Base-by-base conservation (phyloP, 2,329 filamentous ascomycete genomes). In the Whalleya microplaca region DNA sequence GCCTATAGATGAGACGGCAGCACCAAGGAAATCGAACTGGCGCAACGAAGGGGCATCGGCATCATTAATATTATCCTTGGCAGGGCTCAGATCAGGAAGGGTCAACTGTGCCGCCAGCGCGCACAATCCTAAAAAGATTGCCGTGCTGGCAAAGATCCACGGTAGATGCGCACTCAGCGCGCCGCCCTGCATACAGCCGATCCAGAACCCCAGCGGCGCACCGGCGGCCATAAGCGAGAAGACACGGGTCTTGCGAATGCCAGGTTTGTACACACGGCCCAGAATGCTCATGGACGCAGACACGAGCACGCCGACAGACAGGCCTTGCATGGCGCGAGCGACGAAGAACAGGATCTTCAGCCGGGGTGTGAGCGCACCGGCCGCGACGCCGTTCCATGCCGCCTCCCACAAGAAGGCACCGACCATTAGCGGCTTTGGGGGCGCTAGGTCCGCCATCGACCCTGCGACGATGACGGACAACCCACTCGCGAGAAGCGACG, bases 81-180 rank as follows among this genome's bases (percentile, higher is more conserved):
- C 64, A 2, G 72, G 72, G 2, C 65, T 68, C 10, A 78, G 62
- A 16, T 71, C 55, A 1, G 76, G 76, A 18, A 79, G 75, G 1
- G 73, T 71, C 40, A 73, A 66, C 49, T 69, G 74, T 0, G 76
- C 75, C 0, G 73, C 75, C 0, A 72, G 42, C 2, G 68, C 66
- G 52, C 73, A 73, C 0, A 77, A 53, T 0, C 61, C 72, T 14
- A 74, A 55, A 44, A 78, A 70, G 7, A 78, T 71, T 1, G 76
- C 72, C 18, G 75, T 78, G 41, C 70, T 71, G 18, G 75, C 76
- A 53, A 78, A 78, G 42, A 79, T 74, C 76, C 76, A 78, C 0
- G 67, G 63, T 2, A 78, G 70, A 49, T 73, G 70, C 0, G 64
- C 56, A n/a, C 69, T 69, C 5, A 79, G 63, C 0, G 72, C 74